A percentile compares a stretch with the other conserved stretches of the same genome.
phyloP scores from a whole-genome alignment of 2,329 filamentous ascomycete genomes.

The Colletotrichum sojae region DNA sequence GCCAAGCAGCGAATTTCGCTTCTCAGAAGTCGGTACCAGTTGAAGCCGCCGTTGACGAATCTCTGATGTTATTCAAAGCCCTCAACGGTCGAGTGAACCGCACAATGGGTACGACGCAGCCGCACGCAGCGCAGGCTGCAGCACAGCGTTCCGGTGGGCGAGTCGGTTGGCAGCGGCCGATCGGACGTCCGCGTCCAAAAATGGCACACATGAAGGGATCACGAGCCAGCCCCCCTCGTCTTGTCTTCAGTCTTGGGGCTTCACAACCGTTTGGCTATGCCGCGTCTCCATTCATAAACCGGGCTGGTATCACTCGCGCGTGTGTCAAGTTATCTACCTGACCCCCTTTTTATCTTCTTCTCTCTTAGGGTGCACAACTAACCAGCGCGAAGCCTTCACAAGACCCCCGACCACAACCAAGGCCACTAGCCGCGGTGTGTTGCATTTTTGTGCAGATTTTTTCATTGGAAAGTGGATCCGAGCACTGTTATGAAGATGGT shows the following conservation, averaged over 20 bases:
- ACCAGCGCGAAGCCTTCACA: background rate
- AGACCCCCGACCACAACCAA: background rate
- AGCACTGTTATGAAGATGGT: slow-evolving; percentile 15
- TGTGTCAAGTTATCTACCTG: slow-evolving; percentile 37
- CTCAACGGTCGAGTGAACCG: slow-evolving; percentile 9
- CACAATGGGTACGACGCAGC: background rate
- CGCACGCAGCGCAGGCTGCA: background rate
- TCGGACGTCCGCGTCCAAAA: slow-evolving; percentile 27
- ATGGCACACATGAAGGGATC: slow-evolving; percentile 20
- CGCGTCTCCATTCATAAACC: slow-evolving; percentile 3
- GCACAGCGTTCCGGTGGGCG: background rate
- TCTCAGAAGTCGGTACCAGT: slow-evolving; percentile 6
- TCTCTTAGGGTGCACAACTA: slow-evolving; percentile 20
- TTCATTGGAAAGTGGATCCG: slow-evolving; percentile 37
- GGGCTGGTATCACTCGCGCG: slow-evolving; percentile 8
- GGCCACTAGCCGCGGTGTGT: slow-evolving; percentile 26
- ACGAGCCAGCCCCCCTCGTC: slow-evolving; percentile 1
- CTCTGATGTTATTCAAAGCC: background rate
- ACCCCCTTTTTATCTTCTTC: slow-evolving; percentile 32
- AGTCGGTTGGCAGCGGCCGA: slow-evolving; percentile 21
- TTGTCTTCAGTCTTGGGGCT: slow-evolving; percentile 1
- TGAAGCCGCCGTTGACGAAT: background rate
- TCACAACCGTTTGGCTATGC: slow-evolving; percentile 8
- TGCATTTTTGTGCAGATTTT: slow-evolving; percentile 37
- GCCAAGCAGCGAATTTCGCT: slow-evolving; percentile 17